Evolutionary conservation across 2,329 filamentous ascomycete genomes (phyloP).

Genomic region (Chaetomium olivaceum): DNA sequence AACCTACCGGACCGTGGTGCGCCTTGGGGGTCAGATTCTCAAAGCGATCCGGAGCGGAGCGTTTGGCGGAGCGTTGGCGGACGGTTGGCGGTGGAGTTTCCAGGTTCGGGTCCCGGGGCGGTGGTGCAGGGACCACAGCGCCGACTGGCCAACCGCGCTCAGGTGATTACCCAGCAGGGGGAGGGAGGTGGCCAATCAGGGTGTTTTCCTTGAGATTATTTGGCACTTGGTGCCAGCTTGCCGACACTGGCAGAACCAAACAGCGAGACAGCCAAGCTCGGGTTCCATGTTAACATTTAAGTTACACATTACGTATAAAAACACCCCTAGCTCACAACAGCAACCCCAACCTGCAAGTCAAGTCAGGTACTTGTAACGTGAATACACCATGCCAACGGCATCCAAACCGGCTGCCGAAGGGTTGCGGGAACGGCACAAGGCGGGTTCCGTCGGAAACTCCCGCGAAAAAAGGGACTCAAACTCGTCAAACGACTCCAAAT

Average conservation of each 20-base stretch:
- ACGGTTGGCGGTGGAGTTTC: constrained; percentile 2
- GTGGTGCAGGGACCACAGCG: constrained; percentile 10
- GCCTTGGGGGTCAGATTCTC: not conserved
- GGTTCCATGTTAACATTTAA: not conserved
- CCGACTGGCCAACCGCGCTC: constrained; percentile 24
- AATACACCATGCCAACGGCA: constrained; percentile 11
- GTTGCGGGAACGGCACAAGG: constrained; percentile 12
- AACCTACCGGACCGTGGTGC: not conserved
- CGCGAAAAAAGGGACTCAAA: not conserved
- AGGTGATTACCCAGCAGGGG: constrained; percentile 21
- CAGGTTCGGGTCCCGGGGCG: constrained; percentile 11
- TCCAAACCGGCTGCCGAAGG: constrained; percentile 12
- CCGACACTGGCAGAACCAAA: not conserved
- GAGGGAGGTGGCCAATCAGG: constrained; percentile 18
- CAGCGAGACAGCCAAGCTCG: not conserved
- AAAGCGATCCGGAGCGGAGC: constrained; percentile 2
- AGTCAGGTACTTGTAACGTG: not conserved
- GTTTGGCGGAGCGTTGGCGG: too few relatives aligned
- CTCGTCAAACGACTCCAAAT: too few relatives aligned
- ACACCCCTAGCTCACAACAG: not conserved
- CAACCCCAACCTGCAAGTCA: not conserved
- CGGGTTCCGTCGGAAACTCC: not conserved
- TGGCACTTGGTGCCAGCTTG: constrained; percentile 21
- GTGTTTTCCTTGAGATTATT: not conserved
- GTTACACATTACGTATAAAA: constrained; percentile 5